Conservation (phyloP, 2,329 filamentous ascomycete genomes). For the Trichoderma hamatum region DNA sequence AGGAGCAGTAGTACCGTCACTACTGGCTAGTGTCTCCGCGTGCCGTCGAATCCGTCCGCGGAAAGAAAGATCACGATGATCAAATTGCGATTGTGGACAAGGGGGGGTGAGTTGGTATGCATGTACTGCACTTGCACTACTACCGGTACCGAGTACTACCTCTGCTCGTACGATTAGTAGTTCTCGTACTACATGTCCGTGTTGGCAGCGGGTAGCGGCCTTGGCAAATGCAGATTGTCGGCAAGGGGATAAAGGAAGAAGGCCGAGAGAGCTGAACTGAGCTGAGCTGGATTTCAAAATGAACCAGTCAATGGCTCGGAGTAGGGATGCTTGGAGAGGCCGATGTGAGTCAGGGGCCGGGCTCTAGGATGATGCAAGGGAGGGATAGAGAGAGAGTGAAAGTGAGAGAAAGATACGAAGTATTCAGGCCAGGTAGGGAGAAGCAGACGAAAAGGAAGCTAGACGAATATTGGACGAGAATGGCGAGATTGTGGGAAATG, state of each 20-base stretch:
- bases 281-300: not conserved
- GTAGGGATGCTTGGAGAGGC: not conserved
- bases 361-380: not conserved
- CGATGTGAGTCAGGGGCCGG: constrained; percentile 14
- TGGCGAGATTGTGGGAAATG: not conserved
- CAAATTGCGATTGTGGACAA: not conserved
- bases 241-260: not conserved
- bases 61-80: constrained; percentile 10
- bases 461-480: not conserved
- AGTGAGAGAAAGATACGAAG: not conserved
- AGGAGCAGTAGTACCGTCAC: not conserved
- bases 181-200: not conserved
- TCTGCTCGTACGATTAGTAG: not conserved
- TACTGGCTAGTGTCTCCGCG: not conserved
- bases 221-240: not conserved
- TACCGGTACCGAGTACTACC: not conserved
- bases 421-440: not conserved
- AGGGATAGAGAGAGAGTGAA: not conserved
- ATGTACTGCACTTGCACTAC: not conserved
- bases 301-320: not conserved
- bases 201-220: not conserved
- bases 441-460: not conserved
- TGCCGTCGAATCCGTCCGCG: constrained; percentile 10
- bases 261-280: not conserved
- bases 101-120: not conserved